Evolutionary conservation across 2,329 filamentous ascomycete genomes (phyloP).

Genomic region (Diplodia sapinea): DNA sequence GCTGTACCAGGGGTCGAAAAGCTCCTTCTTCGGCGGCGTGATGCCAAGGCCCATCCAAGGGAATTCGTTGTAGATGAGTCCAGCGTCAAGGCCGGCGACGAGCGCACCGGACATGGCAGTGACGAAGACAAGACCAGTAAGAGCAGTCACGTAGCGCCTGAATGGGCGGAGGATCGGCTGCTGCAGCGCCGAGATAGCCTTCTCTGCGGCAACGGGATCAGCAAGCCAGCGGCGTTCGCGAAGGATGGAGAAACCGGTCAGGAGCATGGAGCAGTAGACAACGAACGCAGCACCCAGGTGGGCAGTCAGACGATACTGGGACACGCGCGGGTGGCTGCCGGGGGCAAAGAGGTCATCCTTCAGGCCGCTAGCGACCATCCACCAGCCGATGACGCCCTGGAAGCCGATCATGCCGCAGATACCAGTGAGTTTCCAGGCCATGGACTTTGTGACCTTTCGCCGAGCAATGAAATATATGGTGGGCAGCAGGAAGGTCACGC

Average conservation of each 20-base stretch:
- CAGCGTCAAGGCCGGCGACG: conserved; percentile 93
- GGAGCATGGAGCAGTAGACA: conserved; percentile 93
- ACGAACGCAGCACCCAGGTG: conserved; percentile 90
- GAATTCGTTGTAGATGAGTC: conserved; percentile 98
- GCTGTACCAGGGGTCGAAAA: conserved; percentile 85
- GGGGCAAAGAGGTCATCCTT: conserved; percentile 95
- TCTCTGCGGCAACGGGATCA: conserved; percentile 67
- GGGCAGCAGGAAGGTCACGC: conserved; percentile 85
- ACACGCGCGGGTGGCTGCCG: conserved; percentile 88
- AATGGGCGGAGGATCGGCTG: conserved; percentile 74
- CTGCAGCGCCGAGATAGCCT: conserved; percentile 66
- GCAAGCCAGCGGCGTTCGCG: conserved; percentile 71
- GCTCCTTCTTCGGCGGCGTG: conserved; percentile 79
- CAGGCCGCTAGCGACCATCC: conserved; percentile 98
- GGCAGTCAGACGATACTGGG: conserved; percentile 88
- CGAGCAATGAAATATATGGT: conserved; percentile 86
- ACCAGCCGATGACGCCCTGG: conserved; percentile 96
- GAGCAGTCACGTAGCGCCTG: conserved; percentile 71
- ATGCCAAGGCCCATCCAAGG: conserved; percentile 90
- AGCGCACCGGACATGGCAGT: conserved; percentile 94
- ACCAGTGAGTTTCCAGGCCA: conserved; percentile 77
- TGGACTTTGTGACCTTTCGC: conserved; percentile 75
- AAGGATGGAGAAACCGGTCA: conserved; percentile 83
- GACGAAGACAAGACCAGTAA: conserved; percentile 78
- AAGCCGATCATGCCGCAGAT: conserved; percentile 91